A percentile compares a stretch with the other conserved stretches of the same genome.
phyloP scores from a whole-genome alignment of 2,329 filamentous ascomycete genomes.

The Penicillium sp. region DNA sequence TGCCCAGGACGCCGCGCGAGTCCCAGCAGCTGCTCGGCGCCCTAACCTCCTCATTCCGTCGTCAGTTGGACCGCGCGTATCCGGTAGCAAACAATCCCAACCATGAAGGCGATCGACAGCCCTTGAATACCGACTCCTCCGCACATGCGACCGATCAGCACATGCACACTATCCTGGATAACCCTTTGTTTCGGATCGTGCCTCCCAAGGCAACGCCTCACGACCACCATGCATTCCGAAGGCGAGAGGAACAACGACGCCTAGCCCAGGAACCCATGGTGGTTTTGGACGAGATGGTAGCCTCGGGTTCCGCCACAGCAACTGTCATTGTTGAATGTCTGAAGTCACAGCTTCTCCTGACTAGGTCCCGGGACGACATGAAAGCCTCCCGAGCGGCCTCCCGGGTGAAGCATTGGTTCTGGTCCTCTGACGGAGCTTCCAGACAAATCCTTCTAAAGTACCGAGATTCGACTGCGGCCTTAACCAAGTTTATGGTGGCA shows the following conservation, averaged over 20 bases:
- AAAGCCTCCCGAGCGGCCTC: slow-evolving; percentile 39
- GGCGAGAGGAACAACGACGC: slow-evolving; percentile 23
- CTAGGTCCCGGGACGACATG: slow-evolving; percentile 34
- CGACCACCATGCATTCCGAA: slow-evolving; percentile 15
- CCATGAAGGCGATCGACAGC: slow-evolving; percentile 21
- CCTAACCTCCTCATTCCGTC: slow-evolving; percentile 66
- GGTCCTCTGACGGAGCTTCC: slow-evolving; percentile 39
- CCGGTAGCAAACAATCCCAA: slow-evolving; percentile 37
- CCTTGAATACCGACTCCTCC: slow-evolving; percentile 33
- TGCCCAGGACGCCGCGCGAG: slow-evolving; percentile 60
- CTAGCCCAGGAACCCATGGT: slow-evolving; percentile 38
- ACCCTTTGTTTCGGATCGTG: slow-evolving; percentile 47
- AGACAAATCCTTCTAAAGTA: slow-evolving; percentile 37
- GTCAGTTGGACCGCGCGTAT: slow-evolving; percentile 65
- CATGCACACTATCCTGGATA: slow-evolving; percentile 44
- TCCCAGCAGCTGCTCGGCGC: slow-evolving; percentile 63
- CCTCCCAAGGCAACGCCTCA: slow-evolving; percentile 30
- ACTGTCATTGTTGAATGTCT: slow-evolving; percentile 34
- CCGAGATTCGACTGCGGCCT: slow-evolving; percentile 23
- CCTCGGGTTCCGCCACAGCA: slow-evolving; percentile 39
- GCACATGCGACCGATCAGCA: slow-evolving; percentile 42
- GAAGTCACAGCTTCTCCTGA: slow-evolving; percentile 37
- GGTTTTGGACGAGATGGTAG: slow-evolving; percentile 44
- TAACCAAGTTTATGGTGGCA: slow-evolving; percentile 46
- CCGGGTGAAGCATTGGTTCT: slow-evolving; percentile 45